Conservation (phyloP, 1,139 yeast species). For the Scheffersomyces insectosa region DNA sequence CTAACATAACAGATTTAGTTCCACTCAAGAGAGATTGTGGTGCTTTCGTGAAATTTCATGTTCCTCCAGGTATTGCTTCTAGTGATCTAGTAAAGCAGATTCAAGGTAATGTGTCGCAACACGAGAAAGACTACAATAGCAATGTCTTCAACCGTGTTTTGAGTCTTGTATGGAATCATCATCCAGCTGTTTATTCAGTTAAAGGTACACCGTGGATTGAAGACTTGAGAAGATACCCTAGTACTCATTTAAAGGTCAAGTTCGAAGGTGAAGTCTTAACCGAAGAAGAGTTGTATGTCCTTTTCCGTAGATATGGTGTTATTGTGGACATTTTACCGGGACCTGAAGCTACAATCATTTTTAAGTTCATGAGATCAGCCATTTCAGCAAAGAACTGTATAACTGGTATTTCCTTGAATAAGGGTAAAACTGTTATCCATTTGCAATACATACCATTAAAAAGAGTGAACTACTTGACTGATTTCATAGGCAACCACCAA, state of each 20-base stretch:
- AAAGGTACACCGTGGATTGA: constrained; percentile 97
- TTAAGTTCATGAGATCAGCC: constrained; percentile 62
- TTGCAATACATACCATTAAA: constrained; percentile 65
- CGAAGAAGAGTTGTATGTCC: constrained; percentile 80
- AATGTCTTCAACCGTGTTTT: constrained; percentile 25
- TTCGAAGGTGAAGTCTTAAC: constrained; percentile 75
- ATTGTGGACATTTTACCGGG: constrained; percentile 71
- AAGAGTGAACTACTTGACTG: constrained; percentile 52
- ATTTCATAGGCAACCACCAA: constrained; percentile 71
- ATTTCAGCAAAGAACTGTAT: constrained; percentile 89
- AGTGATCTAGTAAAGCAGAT: constrained; percentile 54
- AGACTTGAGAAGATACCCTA: constrained; percentile 78
- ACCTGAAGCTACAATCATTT: constrained; percentile 57
- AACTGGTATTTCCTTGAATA: constrained; percentile 67
- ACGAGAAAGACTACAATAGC: constrained; percentile 27
- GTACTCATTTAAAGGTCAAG: constrained; percentile 57
- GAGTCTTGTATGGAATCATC: constrained; percentile 18
- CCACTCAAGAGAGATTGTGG: constrained; percentile 87
- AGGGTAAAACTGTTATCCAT: constrained; percentile 60
- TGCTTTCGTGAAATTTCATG: constrained; percentile 76
- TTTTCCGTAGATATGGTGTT: constrained; percentile 84
- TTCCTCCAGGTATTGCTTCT: constrained; percentile 52
- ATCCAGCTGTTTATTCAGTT: constrained; percentile 64
- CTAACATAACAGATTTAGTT: constrained; percentile 46
- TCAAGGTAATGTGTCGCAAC: constrained; percentile 45